A percentile compares a stretch with the other conserved stretches of the same genome.
Evolutionary conservation across 257 asterid species (phyloP).

Genomic region (Forsythia suspensa): DNA sequence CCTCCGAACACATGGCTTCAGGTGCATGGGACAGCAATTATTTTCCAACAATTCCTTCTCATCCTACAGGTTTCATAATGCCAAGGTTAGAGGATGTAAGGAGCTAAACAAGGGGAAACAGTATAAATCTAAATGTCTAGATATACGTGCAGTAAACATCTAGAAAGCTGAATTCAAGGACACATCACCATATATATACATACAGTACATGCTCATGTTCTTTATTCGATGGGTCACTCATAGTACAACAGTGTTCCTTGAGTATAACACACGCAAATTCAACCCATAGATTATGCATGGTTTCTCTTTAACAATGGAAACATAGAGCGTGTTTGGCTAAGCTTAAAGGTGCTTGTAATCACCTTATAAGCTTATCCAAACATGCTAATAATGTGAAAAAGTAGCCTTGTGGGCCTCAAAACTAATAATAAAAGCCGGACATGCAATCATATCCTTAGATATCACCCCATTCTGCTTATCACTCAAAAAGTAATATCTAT

Average conservation of each 20-base stretch:
- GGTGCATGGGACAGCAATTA: conserved; percentile 86
- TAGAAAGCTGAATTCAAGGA: neutral
- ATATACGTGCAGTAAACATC: neutral
- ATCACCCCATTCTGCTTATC: neutral
- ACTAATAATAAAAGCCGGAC: conserved; percentile 1
- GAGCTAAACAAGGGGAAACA: neutral
- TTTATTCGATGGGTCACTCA: neutral
- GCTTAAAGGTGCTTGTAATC: neutral
- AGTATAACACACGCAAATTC: neutral
- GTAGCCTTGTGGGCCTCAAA: neutral
- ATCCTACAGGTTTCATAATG: conserved; percentile 55
- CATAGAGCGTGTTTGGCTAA: neutral
- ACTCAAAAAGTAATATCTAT: neutral
- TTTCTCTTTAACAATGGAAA: neutral
- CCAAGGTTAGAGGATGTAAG: conserved; percentile 13
- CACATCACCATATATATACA: neutral
- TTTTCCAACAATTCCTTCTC: conserved; percentile 84
- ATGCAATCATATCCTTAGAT: neutral
- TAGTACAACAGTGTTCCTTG: neutral
- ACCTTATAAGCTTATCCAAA: no score
- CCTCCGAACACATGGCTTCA: conserved; percentile 80
- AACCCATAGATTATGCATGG: neutral
- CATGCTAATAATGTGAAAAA: neutral
- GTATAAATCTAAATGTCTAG: neutral
- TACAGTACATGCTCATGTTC: neutral